Evolutionary conservation across 1,139 yeast genomes (phyloP), one percentile per base, ranked within the genome.

Genomic region (Candida frijolesensis): DNA sequence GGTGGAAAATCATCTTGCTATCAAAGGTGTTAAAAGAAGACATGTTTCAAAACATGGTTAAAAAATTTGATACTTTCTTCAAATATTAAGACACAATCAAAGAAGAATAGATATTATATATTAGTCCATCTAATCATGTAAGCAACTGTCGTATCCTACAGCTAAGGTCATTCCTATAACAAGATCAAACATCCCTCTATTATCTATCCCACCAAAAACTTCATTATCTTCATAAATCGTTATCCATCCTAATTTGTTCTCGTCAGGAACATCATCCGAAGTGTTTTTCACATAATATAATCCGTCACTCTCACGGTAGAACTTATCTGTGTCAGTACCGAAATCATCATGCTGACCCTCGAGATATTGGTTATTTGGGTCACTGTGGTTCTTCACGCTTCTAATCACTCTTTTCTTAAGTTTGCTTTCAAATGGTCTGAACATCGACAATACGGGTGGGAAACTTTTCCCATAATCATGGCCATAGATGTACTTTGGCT

Each of bases 161-260:
- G 85, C 85, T 51, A 83, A 68, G 0, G 83, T 78, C 59, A 80
- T 60, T 0, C 85, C 86, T 25, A 84, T 55, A 0, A 77, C 80
- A 47, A 76, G 57, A 55, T 83, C 85, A 74, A 84, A 83, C 70
- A 76, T 73, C 0, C 85, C 85, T 33, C 65, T 63, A 33, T 59
- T 51, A 3, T 43, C 42, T 1, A 56, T 56, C 6, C 64, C 62
- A 16, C 57, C 56, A 44, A 70, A 65, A 12, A 68, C 45, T 47
- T 58, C 46, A 1, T 53, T 52, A 49, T 80, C 81, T 42, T 83
- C 86, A 57, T 79, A 83, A 1, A 84, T 69, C 0, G 88, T 82
- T 4, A 84, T 61, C 89, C 89, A 84, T 0, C 89, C 88, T 37
- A 83, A 56, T 57, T 82, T 84, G 49, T 71, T 76, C 44, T 80